Percentiles rank a stretch among this genome's conserved stretches.
Conservation (phyloP, 495 filamentous ascomycete genomes). For the Cercophora sp. region DNA sequence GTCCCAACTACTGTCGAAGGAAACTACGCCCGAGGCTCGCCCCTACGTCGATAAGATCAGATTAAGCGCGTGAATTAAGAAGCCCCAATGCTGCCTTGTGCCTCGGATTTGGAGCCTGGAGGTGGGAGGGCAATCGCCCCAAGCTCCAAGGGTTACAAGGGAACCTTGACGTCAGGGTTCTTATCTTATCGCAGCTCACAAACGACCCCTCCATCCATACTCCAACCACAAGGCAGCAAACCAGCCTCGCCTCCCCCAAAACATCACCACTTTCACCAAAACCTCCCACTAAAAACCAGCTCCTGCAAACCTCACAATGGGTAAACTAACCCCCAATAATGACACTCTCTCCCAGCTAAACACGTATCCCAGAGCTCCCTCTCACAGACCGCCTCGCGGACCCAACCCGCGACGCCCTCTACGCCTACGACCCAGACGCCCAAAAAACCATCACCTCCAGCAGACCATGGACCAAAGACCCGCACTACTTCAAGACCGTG, state of each 20-base stretch:
- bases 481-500: constrained; percentile 85
- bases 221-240: constrained; percentile 5
- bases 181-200: constrained; percentile 30
- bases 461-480: constrained; percentile 80
- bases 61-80: too few relatives aligned
- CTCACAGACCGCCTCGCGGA: constrained; percentile 63
- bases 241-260: too few relatives aligned
- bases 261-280: too few relatives aligned
- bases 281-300: neutral
- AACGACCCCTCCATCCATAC: constrained; percentile 5
- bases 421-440: constrained; percentile 65
- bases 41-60: too few relatives aligned
- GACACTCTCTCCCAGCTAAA: neutral
- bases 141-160: neutral
- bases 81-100: too few relatives aligned
- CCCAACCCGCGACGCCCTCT: constrained; percentile 83
- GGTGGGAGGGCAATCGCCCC: neutral
- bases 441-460: constrained; percentile 56
- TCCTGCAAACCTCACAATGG: constrained; percentile 7
- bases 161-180: constrained; percentile 27
- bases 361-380: constrained; percentile 58
- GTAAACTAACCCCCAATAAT: neutral
- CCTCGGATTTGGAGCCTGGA: neutral
- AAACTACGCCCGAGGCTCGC: too few relatives aligned
- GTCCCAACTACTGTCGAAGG: too few relatives aligned